Percentiles rank a stretch among this genome's conserved stretches.
These are phyloP conservation scores for Botryotinia globosa DNA, from an alignment of 2,329 filamentous ascomycete species.

Conservation along the genomic window DNA sequence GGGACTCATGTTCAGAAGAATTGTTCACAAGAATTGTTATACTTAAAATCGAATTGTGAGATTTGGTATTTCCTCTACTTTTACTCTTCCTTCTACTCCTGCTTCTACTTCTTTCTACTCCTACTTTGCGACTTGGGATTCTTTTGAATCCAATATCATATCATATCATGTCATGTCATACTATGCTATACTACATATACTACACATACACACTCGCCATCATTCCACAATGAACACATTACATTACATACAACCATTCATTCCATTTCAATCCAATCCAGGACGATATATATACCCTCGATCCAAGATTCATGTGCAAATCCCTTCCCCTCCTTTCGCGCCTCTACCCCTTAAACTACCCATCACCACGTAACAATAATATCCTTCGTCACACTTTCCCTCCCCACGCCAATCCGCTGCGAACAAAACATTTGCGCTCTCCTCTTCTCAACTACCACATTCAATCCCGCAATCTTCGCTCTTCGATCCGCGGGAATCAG, in stretches of 20 bases:
- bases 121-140: neutral
- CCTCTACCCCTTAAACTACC: no score
- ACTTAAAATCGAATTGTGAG: no score
- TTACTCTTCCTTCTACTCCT: no score
- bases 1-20: no score
- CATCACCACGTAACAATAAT: conserved; percentile 7
- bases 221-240: neutral
- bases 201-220: neutral
- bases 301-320: neutral
- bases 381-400: neutral
- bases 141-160: neutral
- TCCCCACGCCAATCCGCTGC: neutral
- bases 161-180: neutral
- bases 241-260: neutral
- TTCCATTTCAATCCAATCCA: no score
- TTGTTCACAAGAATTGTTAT: no score
- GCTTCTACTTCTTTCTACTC: no score
- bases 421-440: conserved; percentile 8
- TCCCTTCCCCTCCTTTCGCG: neutral
- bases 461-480: neutral
- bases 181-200: no score
- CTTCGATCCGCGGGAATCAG: neutral
- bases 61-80: no score
- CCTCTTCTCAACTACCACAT: neutral
- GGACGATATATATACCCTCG: neutral